These are phyloP conservation scores for Penicillium bovifimosum DNA, from an alignment of 495 filamentous ascomycete species.

Conservation along the genomic window DNA sequence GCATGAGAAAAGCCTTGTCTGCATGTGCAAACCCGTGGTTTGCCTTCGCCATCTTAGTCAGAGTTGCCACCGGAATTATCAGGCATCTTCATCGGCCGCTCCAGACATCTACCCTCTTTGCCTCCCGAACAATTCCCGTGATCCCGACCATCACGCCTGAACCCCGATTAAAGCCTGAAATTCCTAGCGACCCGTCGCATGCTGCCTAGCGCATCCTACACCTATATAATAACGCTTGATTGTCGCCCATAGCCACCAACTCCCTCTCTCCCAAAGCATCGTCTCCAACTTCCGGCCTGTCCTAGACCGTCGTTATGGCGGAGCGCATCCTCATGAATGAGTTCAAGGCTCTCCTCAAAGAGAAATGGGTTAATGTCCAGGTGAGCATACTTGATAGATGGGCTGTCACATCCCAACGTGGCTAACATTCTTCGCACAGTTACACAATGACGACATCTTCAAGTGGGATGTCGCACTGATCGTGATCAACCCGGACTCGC, in stretches of 20 bases:
- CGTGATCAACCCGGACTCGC: slow-evolving; percentile 84
- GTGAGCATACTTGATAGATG: slow-evolving; percentile 36
- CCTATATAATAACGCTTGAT: neutral
- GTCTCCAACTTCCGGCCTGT: neutral
- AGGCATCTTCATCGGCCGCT: too few species aligned
- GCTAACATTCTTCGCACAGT: slow-evolving; percentile 31
- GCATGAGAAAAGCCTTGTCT: too few species aligned
- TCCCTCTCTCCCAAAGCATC: neutral
- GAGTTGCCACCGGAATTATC: neutral
- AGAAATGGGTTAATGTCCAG: slow-evolving; percentile 91
- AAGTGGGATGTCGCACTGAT: slow-evolving; percentile 84
- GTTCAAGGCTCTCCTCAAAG: slow-evolving; percentile 72
- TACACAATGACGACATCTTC: slow-evolving; percentile 71
- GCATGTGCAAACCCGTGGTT: neutral
- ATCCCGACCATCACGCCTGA: neutral
- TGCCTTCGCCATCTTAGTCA: neutral
- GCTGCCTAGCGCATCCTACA: neutral
- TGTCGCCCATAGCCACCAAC: neutral
- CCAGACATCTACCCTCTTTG: too few species aligned
- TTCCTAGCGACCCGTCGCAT: neutral
- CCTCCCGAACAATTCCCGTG: neutral
- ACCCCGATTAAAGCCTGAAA: neutral
- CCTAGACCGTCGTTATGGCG: slow-evolving; percentile 41
- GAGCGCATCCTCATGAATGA: slow-evolving; percentile 86
- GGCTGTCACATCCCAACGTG: neutral